phyloP scores from a whole-genome alignment of 495 filamentous ascomycete genomes.

The Penicillium diatomitis region DNA sequence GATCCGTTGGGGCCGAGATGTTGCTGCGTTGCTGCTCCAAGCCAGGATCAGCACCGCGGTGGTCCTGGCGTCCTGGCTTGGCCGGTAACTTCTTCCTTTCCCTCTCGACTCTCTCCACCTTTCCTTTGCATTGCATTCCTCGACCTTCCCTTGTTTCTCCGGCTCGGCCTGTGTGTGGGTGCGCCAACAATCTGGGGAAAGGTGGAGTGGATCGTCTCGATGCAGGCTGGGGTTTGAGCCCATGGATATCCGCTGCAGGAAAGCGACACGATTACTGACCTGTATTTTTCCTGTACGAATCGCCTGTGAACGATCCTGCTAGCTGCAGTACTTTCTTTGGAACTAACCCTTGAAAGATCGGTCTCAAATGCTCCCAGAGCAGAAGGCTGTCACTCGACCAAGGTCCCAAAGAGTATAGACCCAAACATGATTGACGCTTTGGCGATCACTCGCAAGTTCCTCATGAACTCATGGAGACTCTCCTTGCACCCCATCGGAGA shows the following conservation, averaged over 20 bases:
- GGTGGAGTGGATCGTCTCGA: conserved; percentile 33
- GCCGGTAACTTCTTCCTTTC: no score
- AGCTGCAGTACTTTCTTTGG: no score
- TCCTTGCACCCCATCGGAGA: no score
- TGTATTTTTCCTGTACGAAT: conserved; percentile 2
- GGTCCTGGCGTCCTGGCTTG: no score
- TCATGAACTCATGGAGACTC: no score
- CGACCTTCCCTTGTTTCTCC: neutral
- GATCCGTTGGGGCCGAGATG: no score
- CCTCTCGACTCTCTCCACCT: neutral
- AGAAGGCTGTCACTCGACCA: conserved; percentile 8
- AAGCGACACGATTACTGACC: conserved; percentile 14
- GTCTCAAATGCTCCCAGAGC: neutral
- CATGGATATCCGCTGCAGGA: conserved; percentile 33
- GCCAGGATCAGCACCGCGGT: no score
- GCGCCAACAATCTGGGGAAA: conserved; percentile 34
- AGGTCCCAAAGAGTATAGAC: neutral
- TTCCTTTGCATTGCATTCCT: neutral
- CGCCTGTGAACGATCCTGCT: neutral
- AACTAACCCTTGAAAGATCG: neutral
- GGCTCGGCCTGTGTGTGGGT: conserved; percentile 3
- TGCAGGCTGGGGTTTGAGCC: conserved; percentile 8
- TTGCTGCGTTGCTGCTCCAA: no score
- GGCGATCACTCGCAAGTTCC: no score
- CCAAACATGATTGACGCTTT: no score